Base-by-base conservation (phyloP, 805 yeast genomes). In the Myxozyma monticola region DNA sequence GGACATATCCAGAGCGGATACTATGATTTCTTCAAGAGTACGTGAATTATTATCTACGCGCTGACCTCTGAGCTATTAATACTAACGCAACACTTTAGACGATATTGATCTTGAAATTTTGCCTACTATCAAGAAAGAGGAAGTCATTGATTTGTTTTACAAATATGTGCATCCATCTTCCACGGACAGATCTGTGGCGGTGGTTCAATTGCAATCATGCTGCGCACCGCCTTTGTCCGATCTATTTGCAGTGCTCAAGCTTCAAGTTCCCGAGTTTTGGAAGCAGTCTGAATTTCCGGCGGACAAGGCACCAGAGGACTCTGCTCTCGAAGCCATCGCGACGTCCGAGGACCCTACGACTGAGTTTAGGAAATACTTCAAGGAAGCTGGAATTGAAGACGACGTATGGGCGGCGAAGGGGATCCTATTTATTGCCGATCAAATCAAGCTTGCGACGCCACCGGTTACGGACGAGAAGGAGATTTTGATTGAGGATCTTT, bases 1-100 rank as follows among this genome's bases (percentile, higher is more conserved):
- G 73, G 76, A 46, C 75, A 80, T 12, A 84, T 93, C 49, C 78
- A 79, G 26, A 75, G 80, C 49, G 96, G 96, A 4, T 85, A 73
- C 67, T 90, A 85, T 63, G 88, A 91, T 65, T 91, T 88, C 68
- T 68, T 73, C 36, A 38, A 38, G 9, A 38, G 55, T 53, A 28
- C 48, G 56, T 37, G 26, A 3, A 28, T 17, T 18, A 18, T 21
- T 21, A 10, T 28, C 6, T 20, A 15, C 22, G 28, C 4, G 3
- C 6, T 25, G 29, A n/a, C 18, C 17, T 10, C 15, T 6, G 39
- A 7, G 15, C 38, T 42, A 12, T 26, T 25, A 40, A 5, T 21
- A n/a, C 39, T 8, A 22, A 28, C 31, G 9, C 31, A 28, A 28
- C 9, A 28, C n/a, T 21, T 12, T 37, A 51, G 73, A 80, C 50